Evolutionary conservation across 441 rosid species (phyloP), one percentile per base, ranked within the genome.

Genomic region (Melastoma candidum): DNA sequence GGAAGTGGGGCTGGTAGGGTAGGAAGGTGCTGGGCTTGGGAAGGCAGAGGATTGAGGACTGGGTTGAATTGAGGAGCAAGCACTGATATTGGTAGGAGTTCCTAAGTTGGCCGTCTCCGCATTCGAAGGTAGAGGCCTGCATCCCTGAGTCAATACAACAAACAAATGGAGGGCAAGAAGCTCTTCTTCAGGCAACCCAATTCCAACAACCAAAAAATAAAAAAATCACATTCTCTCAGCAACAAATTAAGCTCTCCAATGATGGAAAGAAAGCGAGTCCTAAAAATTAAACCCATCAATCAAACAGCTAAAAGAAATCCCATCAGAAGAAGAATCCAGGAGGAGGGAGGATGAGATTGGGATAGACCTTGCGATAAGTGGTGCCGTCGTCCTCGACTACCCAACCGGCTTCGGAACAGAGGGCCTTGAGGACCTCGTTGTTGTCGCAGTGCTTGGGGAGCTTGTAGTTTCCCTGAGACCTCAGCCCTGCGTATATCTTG

Each of bases 41-140:
- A 77, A 87, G 47, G 77, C 74, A 3, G 98, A 92, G 14, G 95
- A 87, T 27, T 86, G 96, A 47, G 95, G 98, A 52, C 98, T 92
- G 7, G 87, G 87, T 61, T 85, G 95, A 49, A 82, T 45, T 2
- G 98, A 92, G 2, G 98, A 87, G 63, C 82, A 74, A 7, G 89
- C 63, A 41, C 93, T 87, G 11, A 80, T 71, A 69, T 80, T 85
- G 0, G 76, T 61, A 6, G 81, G 79, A 58, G 75, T 62, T 29
- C 71, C 83, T 39, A 58, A 17, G 22, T 17, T 61, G 11, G 41
- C 41, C 6, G 72, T 46, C 12, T 90, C 96, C 44, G 65, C 53
- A 8, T 64, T 70, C 1, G 69, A 17, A 17, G 22, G 22, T 17
- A 17, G 76, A 63, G 84, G 95, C 75, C 68, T 85, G 78, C 59